Conservation (phyloP, 2,329 filamentous ascomycete genomes). For the Verticillium klebahnii region DNA sequence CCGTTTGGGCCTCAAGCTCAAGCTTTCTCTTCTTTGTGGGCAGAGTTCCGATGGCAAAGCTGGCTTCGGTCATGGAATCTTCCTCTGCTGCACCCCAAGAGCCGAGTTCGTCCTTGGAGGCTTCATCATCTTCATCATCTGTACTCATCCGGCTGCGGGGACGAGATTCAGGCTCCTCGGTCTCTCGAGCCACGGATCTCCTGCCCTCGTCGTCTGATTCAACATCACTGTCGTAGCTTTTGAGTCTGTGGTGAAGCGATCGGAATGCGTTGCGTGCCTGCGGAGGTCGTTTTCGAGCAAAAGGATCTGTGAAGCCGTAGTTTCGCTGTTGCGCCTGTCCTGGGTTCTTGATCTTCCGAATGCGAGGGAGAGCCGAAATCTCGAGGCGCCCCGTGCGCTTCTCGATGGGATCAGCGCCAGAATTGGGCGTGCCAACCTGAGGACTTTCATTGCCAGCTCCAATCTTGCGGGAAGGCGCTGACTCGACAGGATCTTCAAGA, state of each 20-base stretch:
- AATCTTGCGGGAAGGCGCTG: slow-evolving; percentile 42
- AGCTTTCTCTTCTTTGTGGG: slow-evolving; percentile 69
- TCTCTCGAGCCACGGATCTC: slow-evolving; percentile 63
- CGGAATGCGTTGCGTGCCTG: slow-evolving; percentile 60
- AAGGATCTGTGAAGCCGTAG: slow-evolving; percentile 62
- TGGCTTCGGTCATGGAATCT: slow-evolving; percentile 67
- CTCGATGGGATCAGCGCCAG: slow-evolving; percentile 57
- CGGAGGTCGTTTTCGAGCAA: slow-evolving; percentile 58
- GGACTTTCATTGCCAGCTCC: slow-evolving; percentile 60
- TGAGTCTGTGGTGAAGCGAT: slow-evolving; percentile 75
- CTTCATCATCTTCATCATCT: slow-evolving; percentile 43
- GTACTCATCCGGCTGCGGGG: slow-evolving; percentile 70
- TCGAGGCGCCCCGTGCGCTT: slow-evolving; percentile 52
- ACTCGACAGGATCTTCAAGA: slow-evolving; percentile 23
- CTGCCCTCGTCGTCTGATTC: slow-evolving; percentile 80
- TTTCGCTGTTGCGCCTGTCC: slow-evolving; percentile 49
- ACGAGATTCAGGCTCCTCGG: slow-evolving; percentile 80
- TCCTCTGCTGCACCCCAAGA: slow-evolving; percentile 50
- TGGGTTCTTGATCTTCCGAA: slow-evolving; percentile 62
- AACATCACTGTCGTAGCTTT: slow-evolving; percentile 71
- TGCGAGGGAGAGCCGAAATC: slow-evolving; percentile 66
- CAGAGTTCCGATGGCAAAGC: slow-evolving; percentile 54
- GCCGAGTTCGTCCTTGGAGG: slow-evolving; percentile 43
- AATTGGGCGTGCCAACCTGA: slow-evolving; percentile 61
- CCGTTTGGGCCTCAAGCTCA: slow-evolving; percentile 61